phyloP scores from a whole-genome alignment of 2,329 filamentous ascomycete genomes.

The Cordyceps cicadae region DNA sequence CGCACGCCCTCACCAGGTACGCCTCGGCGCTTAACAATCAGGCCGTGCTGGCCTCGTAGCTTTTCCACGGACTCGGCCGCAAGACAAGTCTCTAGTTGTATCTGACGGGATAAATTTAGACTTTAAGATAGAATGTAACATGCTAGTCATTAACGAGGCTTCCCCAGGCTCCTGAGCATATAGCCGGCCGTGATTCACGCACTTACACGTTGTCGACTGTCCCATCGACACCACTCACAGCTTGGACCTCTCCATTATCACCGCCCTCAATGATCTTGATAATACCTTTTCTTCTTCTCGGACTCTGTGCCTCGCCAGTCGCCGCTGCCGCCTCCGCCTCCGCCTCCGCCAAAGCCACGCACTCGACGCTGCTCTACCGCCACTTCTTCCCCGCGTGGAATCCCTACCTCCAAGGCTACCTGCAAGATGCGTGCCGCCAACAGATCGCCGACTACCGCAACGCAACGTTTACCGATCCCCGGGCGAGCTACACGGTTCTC shows the following conservation, averaged over 20 bases:
- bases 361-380: neutral
- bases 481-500: neutral
- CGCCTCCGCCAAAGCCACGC: neutral
- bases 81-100: neutral
- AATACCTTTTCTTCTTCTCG: neutral
- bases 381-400: neutral
- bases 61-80: neutral
- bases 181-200: neutral
- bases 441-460: neutral
- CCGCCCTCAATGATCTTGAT: neutral
- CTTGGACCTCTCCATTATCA: no score
- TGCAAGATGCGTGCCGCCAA: neutral
- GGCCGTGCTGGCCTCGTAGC: neutral
- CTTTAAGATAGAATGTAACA: neutral
- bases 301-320: neutral
- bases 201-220: neutral
- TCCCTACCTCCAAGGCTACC: neutral
- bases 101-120: neutral
- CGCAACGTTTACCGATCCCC: neutral
- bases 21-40: neutral
- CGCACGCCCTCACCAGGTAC: neutral
- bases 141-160: neutral
- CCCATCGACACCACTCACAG: no score
- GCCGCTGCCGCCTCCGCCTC: neutral
- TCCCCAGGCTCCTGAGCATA: neutral